Percentiles rank a stretch among this genome's conserved stretches.
Conservation (phyloP, 192 early-diverging fungal species). For the Bifiguratus adelaidae region DNA sequence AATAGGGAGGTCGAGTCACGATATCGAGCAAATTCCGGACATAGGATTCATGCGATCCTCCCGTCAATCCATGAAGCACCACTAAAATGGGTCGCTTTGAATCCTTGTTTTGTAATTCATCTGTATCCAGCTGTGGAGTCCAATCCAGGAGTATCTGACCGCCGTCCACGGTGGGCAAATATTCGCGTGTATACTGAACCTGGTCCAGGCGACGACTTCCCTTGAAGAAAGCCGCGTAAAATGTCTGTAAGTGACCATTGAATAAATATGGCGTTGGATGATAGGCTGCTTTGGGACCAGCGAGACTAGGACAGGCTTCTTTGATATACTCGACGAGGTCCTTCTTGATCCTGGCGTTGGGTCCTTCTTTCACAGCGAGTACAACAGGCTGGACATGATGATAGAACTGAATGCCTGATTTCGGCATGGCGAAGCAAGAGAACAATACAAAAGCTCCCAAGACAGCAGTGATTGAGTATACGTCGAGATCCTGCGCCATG, state of each 20-base stretch:
- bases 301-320: constrained; percentile 40
- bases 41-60: constrained; percentile 86
- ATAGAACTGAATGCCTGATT: no score
- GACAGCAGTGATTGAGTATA: no score
- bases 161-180: constrained; percentile 63
- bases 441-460: no score
- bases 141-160: constrained; percentile 86
- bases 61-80: constrained; percentile 84
- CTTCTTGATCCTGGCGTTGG: background rate
- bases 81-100: constrained; percentile 81
- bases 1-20: constrained; percentile 42
- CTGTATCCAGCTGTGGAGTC: constrained; percentile 52
- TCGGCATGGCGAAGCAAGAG: no score
- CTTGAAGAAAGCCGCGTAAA: constrained; percentile 40
- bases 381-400: no score
- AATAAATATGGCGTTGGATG: constrained; percentile 61
- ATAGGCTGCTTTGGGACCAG: constrained; percentile 40
- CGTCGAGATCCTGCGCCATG: no score
- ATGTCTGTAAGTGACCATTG: constrained; percentile 76
- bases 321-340: constrained; percentile 17
- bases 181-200: constrained; percentile 23
- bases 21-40: constrained; percentile 60
- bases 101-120: no score
- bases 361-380: no score
- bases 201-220: constrained; percentile 17